Base-by-base conservation (phyloP, 352 stramenopile genomes). In the Phytophthora hybrid region DNA sequence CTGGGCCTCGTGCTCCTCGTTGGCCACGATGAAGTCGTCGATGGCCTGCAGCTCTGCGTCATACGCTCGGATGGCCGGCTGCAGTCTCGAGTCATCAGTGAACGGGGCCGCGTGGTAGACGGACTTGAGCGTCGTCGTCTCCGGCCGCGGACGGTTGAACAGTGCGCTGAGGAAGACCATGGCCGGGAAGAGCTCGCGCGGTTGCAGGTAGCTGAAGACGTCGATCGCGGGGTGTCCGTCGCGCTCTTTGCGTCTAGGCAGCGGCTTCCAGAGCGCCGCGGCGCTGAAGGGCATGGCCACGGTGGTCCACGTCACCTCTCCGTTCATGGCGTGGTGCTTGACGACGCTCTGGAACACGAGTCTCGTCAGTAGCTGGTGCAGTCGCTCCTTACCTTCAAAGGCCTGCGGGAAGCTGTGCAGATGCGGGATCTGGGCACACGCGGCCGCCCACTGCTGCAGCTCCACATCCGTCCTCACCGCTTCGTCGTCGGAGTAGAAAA, bases 241-340 rank as follows among this genome's bases (percentile, higher is more conserved):
- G 23, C 59, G 44, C 6, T 63, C 52, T 32, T 90, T 88, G 16
- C 32, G 39, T 2, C 59, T 74, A 9, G 79, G 82, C 34, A 88
- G 64, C 47, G 65, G 41, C 60, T 83, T 78, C 81, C 80, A 90
- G 37, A 88, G 73, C 52, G 71, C 80, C 1, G 71, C 65, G 14
- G 76, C 80, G 56, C 74, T 84, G 72, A 77, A 88, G 1, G 81
- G 83, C 60, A 80, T 83, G 11, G 71, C 66, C 9, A 77, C 59
- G 1, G 72, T 74, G 61, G 85, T 77, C 82, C 80, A 90, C 23
- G 73, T 84, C 52, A 75, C 66, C 26, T 78, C 56, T 39, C 80
- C 80, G 62, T 87, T 88, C 82, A 87, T 88, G n/a, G 74, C 74
- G 72, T 90, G 80, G 65, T 88, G 82, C 41, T 79, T 78, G 32